Evolutionary conservation across 345 rosid species (phyloP), one percentile per base, ranked within the genome.

Genomic region (Aurinia saxatilis): DNA sequence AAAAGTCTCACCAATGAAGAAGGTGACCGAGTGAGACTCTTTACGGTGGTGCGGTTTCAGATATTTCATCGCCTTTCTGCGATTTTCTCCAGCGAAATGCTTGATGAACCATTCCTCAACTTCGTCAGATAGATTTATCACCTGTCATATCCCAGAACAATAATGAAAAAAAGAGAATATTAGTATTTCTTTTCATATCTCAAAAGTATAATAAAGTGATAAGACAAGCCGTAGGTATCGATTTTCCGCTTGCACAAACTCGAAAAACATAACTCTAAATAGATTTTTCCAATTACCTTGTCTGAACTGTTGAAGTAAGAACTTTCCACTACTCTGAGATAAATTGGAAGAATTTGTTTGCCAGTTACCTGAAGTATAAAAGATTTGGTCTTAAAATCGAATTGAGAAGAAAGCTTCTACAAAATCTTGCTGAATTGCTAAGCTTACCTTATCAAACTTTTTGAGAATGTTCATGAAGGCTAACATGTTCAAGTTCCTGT

Each of bases 391-490:
- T 73, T 36, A 44, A 1, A 36, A 7, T 6, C 25, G 13, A 16
- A 50, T 18, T 11, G 10, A 23, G 17, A 6, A 19, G n/a, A 11
- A 18, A n/a, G 16, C 5, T 35, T 44, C 0, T 16, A 19, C 0
- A 69, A 31, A 56, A 18, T 45, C 39, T 36, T 14, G 5, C 29
- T 35, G 9, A 50, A 10, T 13, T 38, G n/a, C 1, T 46, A 46
- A 1, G 60, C 74, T 76, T 73, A 88, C 99, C 78, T 90, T 95
- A 66, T 90, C 93, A 46, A 95, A 90, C 64, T 95, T 95, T 81
- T 86, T 95, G 79, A 95, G 72, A 65, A 95, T 95, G 80, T 95
- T 95, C 33, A 88, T 78, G 53, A 90, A 95, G 77, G 99, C 98
- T 65, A 95, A 84, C 90, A 86, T 70, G 82, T 95, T 95, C 82